Evolutionary conservation across 139 green algal genomes (phyloP).

Genomic region (Ettlia oleoabundans): DNA sequence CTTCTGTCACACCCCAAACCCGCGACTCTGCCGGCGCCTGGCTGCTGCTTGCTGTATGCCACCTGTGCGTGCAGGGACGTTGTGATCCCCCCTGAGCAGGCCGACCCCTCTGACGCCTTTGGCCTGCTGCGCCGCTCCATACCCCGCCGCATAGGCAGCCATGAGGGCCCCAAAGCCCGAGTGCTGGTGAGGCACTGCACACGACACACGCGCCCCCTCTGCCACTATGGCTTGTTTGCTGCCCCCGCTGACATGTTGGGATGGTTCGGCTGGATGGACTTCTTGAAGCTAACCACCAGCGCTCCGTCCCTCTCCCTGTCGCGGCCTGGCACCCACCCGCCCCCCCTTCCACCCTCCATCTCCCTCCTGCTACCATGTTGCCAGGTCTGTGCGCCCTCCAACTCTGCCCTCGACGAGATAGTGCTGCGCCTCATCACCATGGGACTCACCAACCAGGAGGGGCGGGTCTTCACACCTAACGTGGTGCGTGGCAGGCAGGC

Average conservation of each 20-base stretch:
- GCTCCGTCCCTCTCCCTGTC: background rate
- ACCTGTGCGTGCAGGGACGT: conserved; percentile 31
- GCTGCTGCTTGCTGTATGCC: background rate
- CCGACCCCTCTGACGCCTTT: conserved; percentile 34
- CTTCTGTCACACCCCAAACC: background rate
- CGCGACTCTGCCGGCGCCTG: background rate
- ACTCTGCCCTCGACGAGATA: conserved; percentile 92
- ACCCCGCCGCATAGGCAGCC: conserved; percentile 40
- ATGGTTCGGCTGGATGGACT: too few species aligned
- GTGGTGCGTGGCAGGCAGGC: conserved; percentile 56
- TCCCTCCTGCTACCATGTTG: background rate
- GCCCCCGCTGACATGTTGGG: too few species aligned
- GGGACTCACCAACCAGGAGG: conserved; percentile 70
- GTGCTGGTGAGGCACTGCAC: conserved; percentile 57
- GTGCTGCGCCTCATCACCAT: conserved; percentile 69
- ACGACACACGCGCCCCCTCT: too few species aligned
- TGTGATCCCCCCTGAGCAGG: conserved; percentile 40
- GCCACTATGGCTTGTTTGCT: too few species aligned
- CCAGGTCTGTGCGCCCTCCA: conserved; percentile 90
- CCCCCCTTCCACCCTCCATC: background rate
- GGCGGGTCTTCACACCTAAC: conserved; percentile 61
- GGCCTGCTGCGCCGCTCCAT: conserved; percentile 44
- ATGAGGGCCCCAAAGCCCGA: conserved; percentile 62
- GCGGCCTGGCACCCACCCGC: background rate
- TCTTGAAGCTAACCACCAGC: too few species aligned